Percentiles rank a stretch among this genome's conserved stretches.
Conservation (phyloP, 2,329 filamentous ascomycete species). For the Geosmithia flava region DNA sequence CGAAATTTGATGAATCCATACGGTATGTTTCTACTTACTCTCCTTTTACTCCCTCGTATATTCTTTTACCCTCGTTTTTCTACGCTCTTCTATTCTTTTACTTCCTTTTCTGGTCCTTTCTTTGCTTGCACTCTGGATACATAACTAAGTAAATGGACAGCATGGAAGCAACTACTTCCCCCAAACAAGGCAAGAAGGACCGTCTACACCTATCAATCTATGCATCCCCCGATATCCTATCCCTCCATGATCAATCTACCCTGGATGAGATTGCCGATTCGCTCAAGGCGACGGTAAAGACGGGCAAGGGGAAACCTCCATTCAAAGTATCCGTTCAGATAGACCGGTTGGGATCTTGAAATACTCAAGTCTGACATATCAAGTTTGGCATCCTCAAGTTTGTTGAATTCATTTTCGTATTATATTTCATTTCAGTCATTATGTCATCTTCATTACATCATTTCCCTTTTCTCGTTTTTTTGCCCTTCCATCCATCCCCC, state of each 20-base stretch:
- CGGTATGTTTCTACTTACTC: constrained; percentile 21
- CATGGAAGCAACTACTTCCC: constrained; percentile 17
- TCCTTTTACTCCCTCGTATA: no score
- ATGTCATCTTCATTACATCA: not conserved
- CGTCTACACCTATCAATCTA: constrained; percentile 22
- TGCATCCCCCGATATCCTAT: constrained; percentile 13
- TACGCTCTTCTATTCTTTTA: not conserved
- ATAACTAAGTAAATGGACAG: not conserved
- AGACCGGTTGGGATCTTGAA: constrained; percentile 8
- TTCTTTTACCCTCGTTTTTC: not conserved
- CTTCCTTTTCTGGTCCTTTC: not conserved
- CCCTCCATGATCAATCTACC: constrained; percentile 12
- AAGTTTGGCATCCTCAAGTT: not conserved
- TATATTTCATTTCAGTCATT: not conserved
- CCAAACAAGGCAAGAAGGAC: constrained; percentile 19
- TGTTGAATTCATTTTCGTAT: not conserved
- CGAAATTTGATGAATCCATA: constrained; percentile 20
- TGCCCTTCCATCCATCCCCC: not conserved
- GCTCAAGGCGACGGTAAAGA: constrained; percentile 21
- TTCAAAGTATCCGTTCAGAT: constrained; percentile 19
- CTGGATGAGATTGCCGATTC: constrained; percentile 17
- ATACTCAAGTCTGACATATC: no score
- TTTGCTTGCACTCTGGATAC: not conserved
- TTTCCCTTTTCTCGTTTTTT: not conserved
- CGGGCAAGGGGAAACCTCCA: constrained; percentile 14